Percentiles rank a stretch among this genome's conserved stretches.
Evolutionary conservation across 768 basidiomycete genomes (phyloP).

Genomic region (Cubamyces lactineus): DNA sequence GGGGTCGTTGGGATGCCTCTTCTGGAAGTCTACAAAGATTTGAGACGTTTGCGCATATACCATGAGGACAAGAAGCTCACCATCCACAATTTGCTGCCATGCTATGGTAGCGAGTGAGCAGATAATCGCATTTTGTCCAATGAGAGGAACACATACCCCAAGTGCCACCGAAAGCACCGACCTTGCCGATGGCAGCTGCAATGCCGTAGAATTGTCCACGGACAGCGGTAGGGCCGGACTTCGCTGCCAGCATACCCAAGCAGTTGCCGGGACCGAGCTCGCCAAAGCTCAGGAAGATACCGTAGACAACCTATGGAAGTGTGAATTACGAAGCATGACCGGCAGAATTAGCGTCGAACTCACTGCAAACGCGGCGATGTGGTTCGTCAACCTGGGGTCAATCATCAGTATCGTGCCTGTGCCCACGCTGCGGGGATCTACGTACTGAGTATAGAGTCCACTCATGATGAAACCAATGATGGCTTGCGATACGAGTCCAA

Average conservation of each 20-base stretch:
- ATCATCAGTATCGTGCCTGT: neutral
- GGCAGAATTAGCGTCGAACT: constrained; percentile 27
- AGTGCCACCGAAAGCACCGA: constrained; percentile 83
- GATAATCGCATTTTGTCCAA: neutral
- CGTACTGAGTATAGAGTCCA: constrained; percentile 65
- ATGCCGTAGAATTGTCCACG: constrained; percentile 86
- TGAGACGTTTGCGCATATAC: neutral
- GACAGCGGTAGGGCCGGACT: constrained; percentile 82
- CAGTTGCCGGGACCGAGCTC: constrained; percentile 92
- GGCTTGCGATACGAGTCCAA: constrained; percentile 68
- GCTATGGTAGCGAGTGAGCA: constrained; percentile 38
- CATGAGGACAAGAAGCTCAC: constrained; percentile 35
- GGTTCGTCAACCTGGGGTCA: constrained; percentile 50
- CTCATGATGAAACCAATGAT: constrained; percentile 89
- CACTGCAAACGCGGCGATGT: constrained; percentile 79
- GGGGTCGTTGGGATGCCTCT: constrained; percentile 31
- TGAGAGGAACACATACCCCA: constrained; percentile 55
- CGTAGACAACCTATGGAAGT: constrained; percentile 70
- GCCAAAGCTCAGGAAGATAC: constrained; percentile 88
- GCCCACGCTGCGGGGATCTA: neutral
- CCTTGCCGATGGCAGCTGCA: constrained; percentile 84
- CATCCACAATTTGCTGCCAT: constrained; percentile 68
- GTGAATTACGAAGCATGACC: neutral
- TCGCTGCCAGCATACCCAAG: constrained; percentile 82
- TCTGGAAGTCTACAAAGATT: neutral